Conservation (phyloP, 2,329 filamentous ascomycete genomes). For the Monosporascus sp. region DNA sequence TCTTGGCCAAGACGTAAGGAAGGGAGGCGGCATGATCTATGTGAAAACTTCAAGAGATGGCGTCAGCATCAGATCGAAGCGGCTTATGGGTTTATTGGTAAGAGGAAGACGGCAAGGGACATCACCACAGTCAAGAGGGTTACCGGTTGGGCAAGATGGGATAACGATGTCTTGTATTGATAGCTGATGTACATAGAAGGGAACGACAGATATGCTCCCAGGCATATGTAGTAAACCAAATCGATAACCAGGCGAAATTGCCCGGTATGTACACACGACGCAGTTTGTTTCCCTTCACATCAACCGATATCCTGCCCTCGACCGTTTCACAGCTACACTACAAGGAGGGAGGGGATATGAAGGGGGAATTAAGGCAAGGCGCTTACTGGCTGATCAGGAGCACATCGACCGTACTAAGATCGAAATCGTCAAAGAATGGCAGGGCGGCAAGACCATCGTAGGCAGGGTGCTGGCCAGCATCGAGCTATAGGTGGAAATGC, state of each 20-base stretch:
- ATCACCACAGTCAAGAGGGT: conserved; percentile 21
- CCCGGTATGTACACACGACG: conserved; percentile 5
- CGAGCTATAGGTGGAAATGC: conserved; percentile 56
- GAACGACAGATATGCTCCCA: conserved; percentile 8
- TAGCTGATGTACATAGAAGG: conserved; percentile 30
- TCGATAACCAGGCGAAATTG: background rate
- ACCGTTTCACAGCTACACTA: conserved; percentile 9
- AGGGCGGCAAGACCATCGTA: conserved; percentile 91
- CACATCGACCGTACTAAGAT: conserved; percentile 93
- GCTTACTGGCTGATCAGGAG: conserved; percentile 99
- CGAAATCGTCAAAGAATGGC: conserved; percentile 98
- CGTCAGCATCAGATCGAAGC: conserved; percentile 9
- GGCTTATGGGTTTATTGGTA: conserved; percentile 1
- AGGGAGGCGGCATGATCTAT: conserved; percentile 98
- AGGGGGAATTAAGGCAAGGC: conserved; percentile 1
- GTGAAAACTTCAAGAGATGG: conserved; percentile 71
- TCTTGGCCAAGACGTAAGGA: conserved; percentile 95
- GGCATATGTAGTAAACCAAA: background rate
- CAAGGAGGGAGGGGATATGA: conserved; percentile 8
- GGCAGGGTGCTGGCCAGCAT: conserved; percentile 93
- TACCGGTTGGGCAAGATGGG: conserved; percentile 22
- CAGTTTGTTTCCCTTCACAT: conserved; percentile 6
- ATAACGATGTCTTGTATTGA: conserved; percentile 37
- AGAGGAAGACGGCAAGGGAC: conserved; percentile 1
- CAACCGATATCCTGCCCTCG: conserved; percentile 20